Conservation (phyloP, 2,329 filamentous ascomycete species). For the Hypoxylon sp. region DNA sequence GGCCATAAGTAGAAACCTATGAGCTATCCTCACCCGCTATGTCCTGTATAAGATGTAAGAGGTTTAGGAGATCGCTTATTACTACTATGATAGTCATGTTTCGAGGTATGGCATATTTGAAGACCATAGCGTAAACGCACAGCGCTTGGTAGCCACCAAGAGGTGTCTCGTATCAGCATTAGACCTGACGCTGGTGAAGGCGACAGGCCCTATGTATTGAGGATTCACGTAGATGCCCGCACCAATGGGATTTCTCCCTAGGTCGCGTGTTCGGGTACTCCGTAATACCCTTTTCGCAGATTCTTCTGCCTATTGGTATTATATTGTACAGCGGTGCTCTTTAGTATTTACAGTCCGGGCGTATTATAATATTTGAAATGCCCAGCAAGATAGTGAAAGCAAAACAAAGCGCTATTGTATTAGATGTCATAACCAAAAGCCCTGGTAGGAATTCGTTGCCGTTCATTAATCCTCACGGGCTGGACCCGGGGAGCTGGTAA, state of each 20-base stretch:
- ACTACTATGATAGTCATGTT: not conserved
- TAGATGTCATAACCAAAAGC: not conserved
- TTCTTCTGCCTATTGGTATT: not conserved
- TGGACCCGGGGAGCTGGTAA: constrained; percentile 17
- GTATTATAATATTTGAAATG: not conserved
- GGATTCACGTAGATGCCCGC: not conserved
- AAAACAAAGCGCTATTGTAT: not conserved
- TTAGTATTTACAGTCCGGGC: not conserved
- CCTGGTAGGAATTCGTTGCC: not conserved
- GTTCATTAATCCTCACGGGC: not conserved
- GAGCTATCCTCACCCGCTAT: not conserved
- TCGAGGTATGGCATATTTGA: too few relatives aligned
- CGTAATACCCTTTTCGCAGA: not conserved
- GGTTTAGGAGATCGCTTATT: not conserved
- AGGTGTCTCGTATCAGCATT: not conserved
- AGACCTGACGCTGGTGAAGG: not conserved
- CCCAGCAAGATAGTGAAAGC: not conserved
- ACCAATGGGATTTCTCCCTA: not conserved
- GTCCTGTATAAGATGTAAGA: not conserved
- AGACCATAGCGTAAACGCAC: not conserved
- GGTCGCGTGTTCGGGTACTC: not conserved
- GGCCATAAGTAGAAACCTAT: not conserved
- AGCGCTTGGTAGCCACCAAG: not conserved
- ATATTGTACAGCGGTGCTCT: not conserved
- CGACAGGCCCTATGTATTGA: not conserved